These are phyloP conservation scores for Salix udensis DNA, from an alignment of 345 rosid species.

Conservation along the genomic window DNA sequence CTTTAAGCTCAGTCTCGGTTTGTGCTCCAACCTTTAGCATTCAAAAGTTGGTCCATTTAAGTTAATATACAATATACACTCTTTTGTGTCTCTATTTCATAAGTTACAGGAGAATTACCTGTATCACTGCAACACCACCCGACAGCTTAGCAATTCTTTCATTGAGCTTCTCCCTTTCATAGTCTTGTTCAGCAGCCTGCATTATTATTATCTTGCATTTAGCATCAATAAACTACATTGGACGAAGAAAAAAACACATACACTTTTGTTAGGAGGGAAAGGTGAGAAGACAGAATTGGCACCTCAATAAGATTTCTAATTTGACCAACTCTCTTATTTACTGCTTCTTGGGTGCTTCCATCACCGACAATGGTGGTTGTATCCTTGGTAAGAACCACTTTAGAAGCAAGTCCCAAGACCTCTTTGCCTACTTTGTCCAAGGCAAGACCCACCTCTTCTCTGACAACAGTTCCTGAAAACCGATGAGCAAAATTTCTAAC, in stretches of 20 bases:
- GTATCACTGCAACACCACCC: slow-evolving; percentile 36
- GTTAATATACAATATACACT: neutral
- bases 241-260: neutral
- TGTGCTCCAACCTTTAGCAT: slow-evolving; percentile 34
- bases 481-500: neutral
- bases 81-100: neutral
- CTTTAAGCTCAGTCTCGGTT: slow-evolving; percentile 60
- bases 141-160: slow-evolving; percentile 85
- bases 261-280: too few relatives aligned
- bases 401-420: slow-evolving; percentile 83
- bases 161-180: slow-evolving; percentile 86
- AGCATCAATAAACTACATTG: neutral
- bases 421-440: slow-evolving; percentile 92
- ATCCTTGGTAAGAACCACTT: slow-evolving; percentile 95
- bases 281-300: neutral
- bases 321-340: slow-evolving; percentile 83
- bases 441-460: slow-evolving; percentile 93
- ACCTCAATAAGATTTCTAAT: slow-evolving; percentile 92
- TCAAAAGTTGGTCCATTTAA: too few relatives aligned
- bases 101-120: slow-evolving; percentile 9
- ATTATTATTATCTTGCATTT: neutral
- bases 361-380: slow-evolving; percentile 87
- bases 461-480: slow-evolving; percentile 69
- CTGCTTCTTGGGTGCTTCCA: slow-evolving; percentile 96
- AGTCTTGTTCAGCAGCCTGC: slow-evolving; percentile 90